Evolutionary conservation across 257 asterid genomes (phyloP).

Genomic region (Capsicum chinense): DNA sequence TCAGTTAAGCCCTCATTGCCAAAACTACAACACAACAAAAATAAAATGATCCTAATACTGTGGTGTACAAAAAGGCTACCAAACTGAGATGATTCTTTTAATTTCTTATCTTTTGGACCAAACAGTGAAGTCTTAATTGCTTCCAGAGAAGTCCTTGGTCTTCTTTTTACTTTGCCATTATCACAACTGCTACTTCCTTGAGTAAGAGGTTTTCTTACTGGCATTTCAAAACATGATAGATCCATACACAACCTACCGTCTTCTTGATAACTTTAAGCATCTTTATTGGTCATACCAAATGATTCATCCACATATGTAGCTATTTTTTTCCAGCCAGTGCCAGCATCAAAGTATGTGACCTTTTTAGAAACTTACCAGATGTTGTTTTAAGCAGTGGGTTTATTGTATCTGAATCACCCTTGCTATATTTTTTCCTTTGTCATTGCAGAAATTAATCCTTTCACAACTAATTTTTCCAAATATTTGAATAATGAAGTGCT

Average conservation of each 20-base stretch:
- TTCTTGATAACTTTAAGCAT: conserved; percentile 27
- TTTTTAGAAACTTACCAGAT: conserved; percentile 29
- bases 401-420: conserved; percentile 25
- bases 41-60: no score
- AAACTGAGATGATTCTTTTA: background rate
- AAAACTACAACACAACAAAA: no score
- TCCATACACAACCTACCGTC: conserved; percentile 40
- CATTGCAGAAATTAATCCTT: conserved; percentile 26
- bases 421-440: conserved; percentile 19
- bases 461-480: background rate
- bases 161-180: background rate
- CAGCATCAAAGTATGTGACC: background rate
- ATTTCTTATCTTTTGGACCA: background rate
- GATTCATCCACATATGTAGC: conserved; percentile 35
- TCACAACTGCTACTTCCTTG: conserved; percentile 10
- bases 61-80: background rate
- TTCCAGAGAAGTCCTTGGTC: conserved; percentile 25
- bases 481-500: conserved; percentile 53
- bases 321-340: background rate
- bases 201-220: background rate
- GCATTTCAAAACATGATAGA: conserved; percentile 51
- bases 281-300: conserved; percentile 39
- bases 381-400: conserved; percentile 16
- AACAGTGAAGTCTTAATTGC: background rate
- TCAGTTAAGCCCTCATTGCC: no score